Evolutionary conservation across 2,329 filamentous ascomycete species (phyloP), one percentile per base, ranked within the genome.

Genomic region (Ophiostoma tasmaniense): DNA sequence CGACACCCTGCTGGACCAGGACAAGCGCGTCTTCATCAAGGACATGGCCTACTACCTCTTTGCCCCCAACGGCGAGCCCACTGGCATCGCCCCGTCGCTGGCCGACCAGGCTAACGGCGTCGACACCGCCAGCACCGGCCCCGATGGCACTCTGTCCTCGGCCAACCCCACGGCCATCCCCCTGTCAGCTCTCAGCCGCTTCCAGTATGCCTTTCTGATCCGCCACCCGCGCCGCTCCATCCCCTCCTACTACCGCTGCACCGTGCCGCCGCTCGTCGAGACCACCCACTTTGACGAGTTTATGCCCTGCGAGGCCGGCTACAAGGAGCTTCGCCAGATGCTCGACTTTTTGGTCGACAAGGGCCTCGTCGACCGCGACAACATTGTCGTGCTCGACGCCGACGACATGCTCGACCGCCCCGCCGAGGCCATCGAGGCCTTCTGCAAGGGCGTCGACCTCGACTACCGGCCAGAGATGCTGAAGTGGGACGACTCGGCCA

Each of bases 121-220:
- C 37, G 73, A 76, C 66, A 72, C 71, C 73, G 61, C 33, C 33
- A 22, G 61, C 33, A 39, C 30, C 33, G 30, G 30, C 33, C 39
- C 71, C 75, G 67, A 71, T 79, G 2, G 89, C 94, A 79, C 81
- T 85, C 10, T 14, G 17, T 22, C 37, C 37, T 13, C 64, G 2
- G 83, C 83, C 69, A 98, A 98, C 79, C 94, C 93, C 1, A 96
- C 93, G 0, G 89, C 96, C 33, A 81, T 98, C 66, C 95, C 95
- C 2, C 80, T 86, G 35, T 86, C 87, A 37, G 81, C 92, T 70
- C 83, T 98, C 70, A 85, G 87, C 75, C 84, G 87, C 73, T 98
- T 96, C 80, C 93, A 97, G 79, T 98, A 94, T 81, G 92, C 93
- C 28, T 98, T 99, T 80, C 85, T 98, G 72, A 98, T 99, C 82